phyloP scores from a whole-genome alignment of 1,284 basidiomycete genomes.

The Trametes sp. region DNA sequence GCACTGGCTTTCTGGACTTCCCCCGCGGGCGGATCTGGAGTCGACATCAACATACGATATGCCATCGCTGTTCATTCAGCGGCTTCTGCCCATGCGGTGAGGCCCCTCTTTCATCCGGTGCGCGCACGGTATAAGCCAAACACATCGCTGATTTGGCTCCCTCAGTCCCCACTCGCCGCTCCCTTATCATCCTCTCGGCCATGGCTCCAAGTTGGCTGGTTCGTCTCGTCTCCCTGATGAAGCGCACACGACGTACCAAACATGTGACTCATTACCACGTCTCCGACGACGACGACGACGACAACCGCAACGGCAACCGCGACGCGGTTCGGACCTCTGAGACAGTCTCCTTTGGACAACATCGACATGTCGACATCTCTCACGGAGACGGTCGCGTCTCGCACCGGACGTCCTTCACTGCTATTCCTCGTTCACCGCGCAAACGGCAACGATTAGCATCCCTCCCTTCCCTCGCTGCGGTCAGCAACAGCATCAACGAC shows the following conservation, averaged over 20 bases:
- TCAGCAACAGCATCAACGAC: not conserved
- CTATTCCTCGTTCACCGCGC: not conserved
- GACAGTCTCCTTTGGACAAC: not conserved
- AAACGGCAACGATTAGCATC: conserved; percentile 5
- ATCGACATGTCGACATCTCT: not conserved
- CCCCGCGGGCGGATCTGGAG: no score
- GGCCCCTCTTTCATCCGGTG: no score
- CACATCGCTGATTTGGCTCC: no score
- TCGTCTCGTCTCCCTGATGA: conserved; percentile 2
- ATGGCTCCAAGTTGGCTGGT: not conserved
- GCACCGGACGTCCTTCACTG: conserved; percentile 7
- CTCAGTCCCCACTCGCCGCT: no score
- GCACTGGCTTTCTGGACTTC: no score
- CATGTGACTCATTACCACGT: not conserved
- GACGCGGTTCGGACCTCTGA: not conserved
- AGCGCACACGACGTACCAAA: not conserved
- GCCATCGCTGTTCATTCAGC: not conserved
- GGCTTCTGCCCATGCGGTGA: no score
- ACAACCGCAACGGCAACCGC: not conserved
- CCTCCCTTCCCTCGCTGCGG: not conserved
- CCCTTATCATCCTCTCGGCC: not conserved
- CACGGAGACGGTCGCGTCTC: not conserved
- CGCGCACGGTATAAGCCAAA: no score
- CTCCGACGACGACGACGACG: conserved; percentile 10
- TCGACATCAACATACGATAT: not conserved